A percentile compares a stretch with the other conserved stretches of the same genome.
Evolutionary conservation across 352 stramenopile species (phyloP).

Genomic region (Pythium sukuiense): DNA sequence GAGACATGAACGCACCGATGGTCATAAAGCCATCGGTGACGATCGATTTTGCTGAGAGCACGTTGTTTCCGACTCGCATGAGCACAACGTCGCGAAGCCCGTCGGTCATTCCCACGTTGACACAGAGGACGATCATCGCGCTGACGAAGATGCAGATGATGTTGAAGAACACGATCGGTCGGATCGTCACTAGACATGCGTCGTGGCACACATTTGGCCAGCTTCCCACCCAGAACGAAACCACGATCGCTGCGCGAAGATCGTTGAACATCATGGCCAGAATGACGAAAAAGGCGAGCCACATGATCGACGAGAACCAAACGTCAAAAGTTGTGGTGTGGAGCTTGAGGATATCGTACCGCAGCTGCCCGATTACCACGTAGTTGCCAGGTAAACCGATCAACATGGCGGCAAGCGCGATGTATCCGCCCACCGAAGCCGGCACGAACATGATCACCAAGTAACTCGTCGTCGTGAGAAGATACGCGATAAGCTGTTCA

Average conservation of each 20-base stretch:
- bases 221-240: constrained; percentile 15
- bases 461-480: constrained; percentile 10
- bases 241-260: constrained; percentile 3
- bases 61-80: constrained; percentile 14
- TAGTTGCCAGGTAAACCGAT: constrained; percentile 9
- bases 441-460: constrained; percentile 6
- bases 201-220: constrained; percentile 21
- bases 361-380: constrained; percentile 12
- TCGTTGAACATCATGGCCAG: constrained; percentile 17
- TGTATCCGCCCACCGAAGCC: constrained; percentile 7
- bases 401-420: constrained; percentile 9
- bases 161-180: constrained; percentile 21
- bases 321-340: constrained; percentile 19
- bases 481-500: constrained; percentile 3
- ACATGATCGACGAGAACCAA: constrained; percentile 23
- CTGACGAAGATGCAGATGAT: constrained; percentile 15
- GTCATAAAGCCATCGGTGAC: constrained; percentile 23
- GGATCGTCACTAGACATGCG: constrained; percentile 18
- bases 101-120: constrained; percentile 17
- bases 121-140: constrained; percentile 10
- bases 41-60: constrained; percentile 7
- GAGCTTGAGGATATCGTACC: constrained; percentile 21
- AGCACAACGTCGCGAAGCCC: constrained; percentile 16
- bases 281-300: constrained; percentile 10
- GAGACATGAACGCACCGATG: constrained; percentile 14